Base-by-base conservation (phyloP, 306 rosid genomes). In the Cucurbita argyrosperma region DNA sequence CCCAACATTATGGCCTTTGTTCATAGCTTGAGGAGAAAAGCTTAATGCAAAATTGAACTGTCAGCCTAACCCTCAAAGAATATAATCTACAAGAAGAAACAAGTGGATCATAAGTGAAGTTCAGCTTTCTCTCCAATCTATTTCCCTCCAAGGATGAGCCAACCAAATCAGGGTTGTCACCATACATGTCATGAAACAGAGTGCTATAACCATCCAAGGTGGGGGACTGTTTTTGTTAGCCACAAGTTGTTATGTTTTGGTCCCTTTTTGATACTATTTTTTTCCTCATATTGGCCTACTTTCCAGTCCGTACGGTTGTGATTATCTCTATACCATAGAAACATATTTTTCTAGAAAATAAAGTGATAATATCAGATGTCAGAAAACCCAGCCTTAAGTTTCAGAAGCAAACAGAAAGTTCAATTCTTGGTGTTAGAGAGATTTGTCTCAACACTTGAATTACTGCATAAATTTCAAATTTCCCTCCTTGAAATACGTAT, bases 211-310 rank as follows among this genome's bases (percentile, higher is more conserved):
- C 79, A 83, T 79, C 78, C 56, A 77, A 67, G 84, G 84, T 59
- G 83, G 71, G 83, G 79, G 70, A 78, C 79, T 61, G 77, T 42
- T 74, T 74, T 60, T 43, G 68, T 43, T 70, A 51, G 42, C 76
- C 76, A 54, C 65, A 72, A 38, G 92, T 79, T 87, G 88, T 87
- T 72, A 64, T 58, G 78, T 64, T 80, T 68, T 76, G 82, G 74
- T 67, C 65, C 64, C 76, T 72, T 55, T 56, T 72, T 56, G 18
- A 66, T 57, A 38, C 13, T 30, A 30, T 21, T 76, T 77, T 58
- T 58, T 49, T 19, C 52, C 80, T 79, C 82, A 79, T 55, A 78
- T 70, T 74, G 77, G 74, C 78, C 81, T 79, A 53, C 77, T 81
- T 78, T 84, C 72, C 83, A 78, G 75, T 77, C 56, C 78, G 50